Evolutionary conservation across 108 stramenopile species (phyloP), one percentile per base, ranked within the genome.

Genomic region (Cyclotella kingstonii): DNA sequence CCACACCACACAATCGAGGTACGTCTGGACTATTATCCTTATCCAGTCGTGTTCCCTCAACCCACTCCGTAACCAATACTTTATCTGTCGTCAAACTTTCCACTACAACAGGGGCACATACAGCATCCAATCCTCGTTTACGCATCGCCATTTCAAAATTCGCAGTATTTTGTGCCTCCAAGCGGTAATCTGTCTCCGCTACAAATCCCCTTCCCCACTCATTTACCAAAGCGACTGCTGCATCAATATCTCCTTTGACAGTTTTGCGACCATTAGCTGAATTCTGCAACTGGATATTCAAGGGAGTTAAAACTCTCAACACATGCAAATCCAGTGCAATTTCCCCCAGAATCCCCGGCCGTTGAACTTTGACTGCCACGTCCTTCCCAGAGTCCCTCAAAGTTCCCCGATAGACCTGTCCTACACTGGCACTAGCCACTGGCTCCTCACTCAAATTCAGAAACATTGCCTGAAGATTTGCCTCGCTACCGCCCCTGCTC

Each of bases 311-410:
- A 7, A 90, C 9, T 23, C 94, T 72, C 46, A 93, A 71, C 9
- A 93, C 81, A 62, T 95, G 78, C 55, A 97, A 74, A 78, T 97
- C 96, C 26, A 93, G 60, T 3, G 93, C 92, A 64, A 95, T 94
- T 43, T 93, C 89, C 25, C 79, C 80, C 50, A 97, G 73, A 28
- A 97, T 87, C 5, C 88, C 82, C 0, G 96, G 96, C 33, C 96
- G 87, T 81, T 95, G 94, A 4, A 97, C 91, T 59, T 97, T 97
- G 49, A 97, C 91, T 34, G 96, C 96, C 39, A 97, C 96, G 18
- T 85, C 77, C 15, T 70, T 67, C 10, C 74, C 83, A 21, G 61
- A 70, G 0, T 52, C 56, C 18, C 33, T 43, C 36, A 90, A 52
- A 2, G 28, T 78, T 0, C 84, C 89, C 9, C 66, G 30, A 52